phyloP scores from a whole-genome alignment of 2,329 filamentous ascomycete genomes.

The Colletotrichum neosansevieriae region DNA sequence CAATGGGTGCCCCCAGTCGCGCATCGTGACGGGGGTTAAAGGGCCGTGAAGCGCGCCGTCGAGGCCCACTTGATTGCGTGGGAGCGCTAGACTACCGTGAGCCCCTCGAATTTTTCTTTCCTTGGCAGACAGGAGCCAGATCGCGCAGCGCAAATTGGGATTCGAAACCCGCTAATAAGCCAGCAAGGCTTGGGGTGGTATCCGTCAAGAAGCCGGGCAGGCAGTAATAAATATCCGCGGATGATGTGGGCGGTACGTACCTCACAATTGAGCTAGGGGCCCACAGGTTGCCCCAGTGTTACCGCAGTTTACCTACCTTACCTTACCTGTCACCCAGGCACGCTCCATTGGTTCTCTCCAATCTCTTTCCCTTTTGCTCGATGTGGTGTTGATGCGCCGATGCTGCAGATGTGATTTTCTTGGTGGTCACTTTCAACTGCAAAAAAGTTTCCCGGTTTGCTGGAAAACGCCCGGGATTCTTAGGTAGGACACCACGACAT shows the following conservation, averaged over 20 bases:
- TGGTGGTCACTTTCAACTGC: conserved; percentile 11
- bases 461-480: conserved; percentile 25
- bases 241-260: conserved; percentile 7
- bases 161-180: conserved; percentile 22
- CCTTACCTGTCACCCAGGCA: conserved; percentile 25
- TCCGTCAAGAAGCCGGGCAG: no score
- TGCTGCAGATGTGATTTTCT: background rate
- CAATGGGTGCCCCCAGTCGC: conserved; percentile 16
- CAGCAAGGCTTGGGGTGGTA: background rate
- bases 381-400: conserved; percentile 4
- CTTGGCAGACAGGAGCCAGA: background rate
- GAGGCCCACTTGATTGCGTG: conserved; percentile 3
- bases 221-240: background rate
- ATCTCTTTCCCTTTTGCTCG: conserved; percentile 13
- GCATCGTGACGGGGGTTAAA: background rate
- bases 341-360: conserved; percentile 27
- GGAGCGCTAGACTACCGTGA: conserved; percentile 12
- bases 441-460: conserved; percentile 29
- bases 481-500: background rate
- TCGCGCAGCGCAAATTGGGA: conserved; percentile 20
- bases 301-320: conserved; percentile 20
- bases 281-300: conserved; percentile 35
- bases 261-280: background rate
- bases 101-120: conserved; percentile 15
- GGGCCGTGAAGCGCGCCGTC: conserved; percentile 6